These are phyloP conservation scores for Colletotrichum liaoningense DNA, from an alignment of 2,329 filamentous ascomycete genomes.

Conservation along the genomic window DNA sequence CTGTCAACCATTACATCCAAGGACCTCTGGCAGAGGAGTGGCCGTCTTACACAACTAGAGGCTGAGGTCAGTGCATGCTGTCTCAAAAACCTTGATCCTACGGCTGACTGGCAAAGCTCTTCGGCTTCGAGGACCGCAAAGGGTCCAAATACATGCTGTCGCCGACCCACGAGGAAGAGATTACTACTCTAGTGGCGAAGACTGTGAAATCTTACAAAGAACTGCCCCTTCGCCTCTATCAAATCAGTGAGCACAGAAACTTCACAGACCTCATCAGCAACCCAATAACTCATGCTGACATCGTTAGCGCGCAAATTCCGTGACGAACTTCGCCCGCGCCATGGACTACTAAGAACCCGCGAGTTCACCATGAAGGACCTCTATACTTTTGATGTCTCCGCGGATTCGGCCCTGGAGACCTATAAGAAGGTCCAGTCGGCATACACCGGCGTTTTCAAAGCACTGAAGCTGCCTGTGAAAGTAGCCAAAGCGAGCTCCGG, in stretches of 20 bases:
- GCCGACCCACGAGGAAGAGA: slow-evolving; percentile 97
- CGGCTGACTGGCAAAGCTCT: slow-evolving; percentile 67
- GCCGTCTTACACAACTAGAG: slow-evolving; percentile 77
- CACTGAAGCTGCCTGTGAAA: slow-evolving; percentile 84
- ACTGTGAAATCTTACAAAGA: slow-evolving; percentile 86
- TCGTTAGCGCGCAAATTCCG: slow-evolving; percentile 87
- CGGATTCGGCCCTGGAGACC: slow-evolving; percentile 78
- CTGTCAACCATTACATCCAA: slow-evolving; percentile 89
- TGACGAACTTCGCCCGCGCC: slow-evolving; percentile 89
- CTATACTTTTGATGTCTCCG: slow-evolving; percentile 88
- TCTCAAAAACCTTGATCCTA: not conserved
- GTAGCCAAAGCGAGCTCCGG: slow-evolving; percentile 92
- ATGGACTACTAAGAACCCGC: slow-evolving; percentile 86
- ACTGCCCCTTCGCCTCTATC: slow-evolving; percentile 87
- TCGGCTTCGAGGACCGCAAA: slow-evolving; percentile 84
- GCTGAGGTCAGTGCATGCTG: slow-evolving; percentile 70
- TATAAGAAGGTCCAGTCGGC: slow-evolving; percentile 80
- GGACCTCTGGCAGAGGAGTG: slow-evolving; percentile 83
- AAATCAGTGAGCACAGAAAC: slow-evolving; percentile 74
- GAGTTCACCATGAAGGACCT: slow-evolving; percentile 99
- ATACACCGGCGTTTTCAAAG: slow-evolving; percentile 83
- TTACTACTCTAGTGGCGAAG: slow-evolving; percentile 82
- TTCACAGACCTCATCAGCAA: not conserved
- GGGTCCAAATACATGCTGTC: slow-evolving; percentile 80
- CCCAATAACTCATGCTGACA: slow-evolving; percentile 13